These are phyloP conservation scores for Talaromyces islandicus DNA, from an alignment of 2,329 filamentous ascomycete genomes.

Conservation along the genomic window DNA sequence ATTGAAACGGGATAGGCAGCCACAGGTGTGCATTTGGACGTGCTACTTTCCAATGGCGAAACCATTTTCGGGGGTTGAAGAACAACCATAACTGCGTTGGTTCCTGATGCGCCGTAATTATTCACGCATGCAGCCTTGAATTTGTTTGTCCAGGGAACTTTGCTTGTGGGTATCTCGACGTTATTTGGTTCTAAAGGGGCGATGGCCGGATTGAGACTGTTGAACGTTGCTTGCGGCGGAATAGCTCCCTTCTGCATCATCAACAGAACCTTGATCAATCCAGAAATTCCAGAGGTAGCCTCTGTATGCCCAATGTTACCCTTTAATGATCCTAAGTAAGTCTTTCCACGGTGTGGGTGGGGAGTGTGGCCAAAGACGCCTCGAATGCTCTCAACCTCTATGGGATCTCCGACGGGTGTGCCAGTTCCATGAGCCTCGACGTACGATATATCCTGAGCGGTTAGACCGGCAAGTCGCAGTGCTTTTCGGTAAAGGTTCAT, in stretches of 20 bases:
- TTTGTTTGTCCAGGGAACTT: conserved; percentile 7
- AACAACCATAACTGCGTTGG: conserved; percentile 24
- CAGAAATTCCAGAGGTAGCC: background rate
- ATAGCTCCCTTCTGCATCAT: background rate
- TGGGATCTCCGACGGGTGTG: conserved; percentile 17
- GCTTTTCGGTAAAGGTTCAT: conserved; percentile 28
- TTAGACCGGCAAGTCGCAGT: conserved; percentile 21
- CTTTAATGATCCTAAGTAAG: background rate
- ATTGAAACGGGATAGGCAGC: background rate
- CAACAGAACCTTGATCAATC: background rate
- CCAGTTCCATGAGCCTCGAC: conserved; percentile 39
- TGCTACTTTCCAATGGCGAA: background rate
- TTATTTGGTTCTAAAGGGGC: conserved; percentile 8
- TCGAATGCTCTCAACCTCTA: conserved; percentile 2
- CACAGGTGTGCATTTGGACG: background rate
- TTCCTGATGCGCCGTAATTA: conserved; percentile 26
- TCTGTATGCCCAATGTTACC: background rate
- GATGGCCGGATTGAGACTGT: background rate
- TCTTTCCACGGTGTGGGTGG: background rate
- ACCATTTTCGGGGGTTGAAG: conserved; percentile 4
- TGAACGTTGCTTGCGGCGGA: background rate
- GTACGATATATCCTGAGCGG: conserved; percentile 5
- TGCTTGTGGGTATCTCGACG: conserved; percentile 12
- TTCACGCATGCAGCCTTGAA: conserved; percentile 17
- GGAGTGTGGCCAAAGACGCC: background rate